Base-by-base conservation (phyloP, 2,329 filamentous ascomycete species). In the Phaeosphaeriaceae sp. region DNA sequence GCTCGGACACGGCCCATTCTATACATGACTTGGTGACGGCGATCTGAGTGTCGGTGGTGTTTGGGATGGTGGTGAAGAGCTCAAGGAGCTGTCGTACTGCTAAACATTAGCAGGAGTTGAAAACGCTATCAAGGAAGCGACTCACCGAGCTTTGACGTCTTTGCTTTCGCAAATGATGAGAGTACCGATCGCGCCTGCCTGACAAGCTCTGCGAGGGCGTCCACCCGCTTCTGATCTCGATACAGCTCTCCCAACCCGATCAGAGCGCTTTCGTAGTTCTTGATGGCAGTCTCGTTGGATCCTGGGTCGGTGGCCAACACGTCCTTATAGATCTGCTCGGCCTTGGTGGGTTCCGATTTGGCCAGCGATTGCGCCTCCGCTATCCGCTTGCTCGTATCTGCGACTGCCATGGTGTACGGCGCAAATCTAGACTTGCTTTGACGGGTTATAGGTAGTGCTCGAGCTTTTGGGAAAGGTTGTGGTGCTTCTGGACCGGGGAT, bases 11-110 rank as follows among this genome's bases (percentile, higher is more conserved):
- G 49, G 95, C 95, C 95, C 95, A 99, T 82, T 98, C 94, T 88
- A 99, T 99, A 83, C 93, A 98, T 81, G 95, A 97, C 82, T 97
- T 97, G 74, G 95, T 99, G 72, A 97, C 92, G 78, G 89, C 83
- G 78, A 97, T 93, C 83, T 99, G 95, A 76, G 90, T 91, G 78
- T 99, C 95, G 83, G 91, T 91, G 70, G 92, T 95, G 81, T 97
- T 91, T 73, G 96, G 95, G 71, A 98, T 97, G 73, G 91, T 87
- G 72, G 91, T 88, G 84, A 98, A 95, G 78, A 97, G 89, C 79
- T 99, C 95, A 78, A 99, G 91, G 24, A 99, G 88, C 81, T 97
- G 93, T 70, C 95, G 94, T 69, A 99, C 95, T 97, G 68, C 62
- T 53, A 50, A 9, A 9, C 2, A 45, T 71, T 55, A 68, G 61